Evolutionary conservation across 805 yeast species (phyloP).

Genomic region (Spathaspora passalidarum): DNA sequence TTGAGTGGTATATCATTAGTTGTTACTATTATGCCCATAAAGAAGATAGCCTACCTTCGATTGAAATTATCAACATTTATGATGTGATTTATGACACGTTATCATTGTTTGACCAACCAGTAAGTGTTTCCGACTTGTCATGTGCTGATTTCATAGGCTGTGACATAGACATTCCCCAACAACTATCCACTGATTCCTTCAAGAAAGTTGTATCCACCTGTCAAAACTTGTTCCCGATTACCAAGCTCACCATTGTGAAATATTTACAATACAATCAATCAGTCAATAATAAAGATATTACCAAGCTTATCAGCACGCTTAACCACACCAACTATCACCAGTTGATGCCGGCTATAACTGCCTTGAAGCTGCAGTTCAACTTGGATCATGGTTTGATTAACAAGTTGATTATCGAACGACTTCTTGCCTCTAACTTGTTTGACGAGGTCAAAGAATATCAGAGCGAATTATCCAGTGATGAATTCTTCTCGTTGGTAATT

Average conservation of each 20-base stretch:
- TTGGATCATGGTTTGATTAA: slow-evolving; percentile 14
- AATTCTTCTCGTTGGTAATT: slow-evolving; percentile 15
- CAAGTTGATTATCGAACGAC: slow-evolving; percentile 24
- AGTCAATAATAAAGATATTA: slow-evolving; percentile 20
- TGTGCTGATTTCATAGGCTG: neutral
- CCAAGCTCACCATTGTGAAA: slow-evolving; percentile 29
- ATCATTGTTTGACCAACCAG: slow-evolving; percentile 2
- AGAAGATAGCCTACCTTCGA: slow-evolving; percentile 16
- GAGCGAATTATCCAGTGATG: slow-evolving; percentile 8
- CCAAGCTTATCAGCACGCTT: slow-evolving; percentile 21
- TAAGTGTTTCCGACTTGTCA: neutral
- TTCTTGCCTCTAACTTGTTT: slow-evolving; percentile 26
- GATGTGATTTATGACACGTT: slow-evolving; percentile 26
- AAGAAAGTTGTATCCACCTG: slow-evolving; percentile 25
- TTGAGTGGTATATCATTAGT: slow-evolving; percentile 18
- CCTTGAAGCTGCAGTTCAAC: slow-evolving; percentile 22
- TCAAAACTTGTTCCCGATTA: slow-evolving; percentile 31
- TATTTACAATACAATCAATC: slow-evolving; percentile 25
- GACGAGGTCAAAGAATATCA: slow-evolving; percentile 17
- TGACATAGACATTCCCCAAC: neutral
- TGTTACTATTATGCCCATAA: slow-evolving; percentile 20
- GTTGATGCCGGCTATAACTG: slow-evolving; percentile 15
- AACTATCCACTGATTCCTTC: neutral
- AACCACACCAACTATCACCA: slow-evolving; percentile 19
- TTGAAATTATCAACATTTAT: slow-evolving; percentile 27